phyloP scores from a whole-genome alignment of 2,329 filamentous ascomycete species.

The Colletotrichum acutatum region DNA sequence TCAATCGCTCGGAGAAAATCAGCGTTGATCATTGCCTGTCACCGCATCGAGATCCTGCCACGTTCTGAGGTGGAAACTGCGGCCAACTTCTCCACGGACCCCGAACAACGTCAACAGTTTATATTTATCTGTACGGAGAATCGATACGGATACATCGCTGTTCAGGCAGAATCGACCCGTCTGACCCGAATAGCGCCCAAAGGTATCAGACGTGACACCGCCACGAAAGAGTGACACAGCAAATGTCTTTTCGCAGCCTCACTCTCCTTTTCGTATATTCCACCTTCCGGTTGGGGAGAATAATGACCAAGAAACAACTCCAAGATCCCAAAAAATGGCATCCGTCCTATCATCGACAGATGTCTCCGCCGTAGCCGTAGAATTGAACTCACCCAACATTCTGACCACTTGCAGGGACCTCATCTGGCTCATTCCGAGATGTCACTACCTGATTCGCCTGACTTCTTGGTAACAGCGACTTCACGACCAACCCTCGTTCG shows the following conservation, averaged over 20 bases:
- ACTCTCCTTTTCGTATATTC: background rate
- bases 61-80: slow-evolving; percentile 4
- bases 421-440: background rate
- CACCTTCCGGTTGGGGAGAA: background rate
- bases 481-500: background rate
- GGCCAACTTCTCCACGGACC: slow-evolving; percentile 2
- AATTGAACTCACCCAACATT: background rate
- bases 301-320: background rate
- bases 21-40: slow-evolving; percentile 8
- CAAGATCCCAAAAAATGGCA: background rate
- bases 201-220: too few relatives aligned
- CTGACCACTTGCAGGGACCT: slow-evolving; percentile 15
- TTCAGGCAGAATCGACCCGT: background rate
- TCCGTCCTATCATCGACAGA: background rate
- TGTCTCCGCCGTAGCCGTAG: slow-evolving; percentile 1
- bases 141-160: background rate
- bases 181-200: background rate
- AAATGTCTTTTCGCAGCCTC: background rate
- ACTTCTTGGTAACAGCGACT: background rate
- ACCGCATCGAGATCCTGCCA: slow-evolving; percentile 27
- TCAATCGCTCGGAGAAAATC: slow-evolving; percentile 21
- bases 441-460: background rate
- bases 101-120: background rate
- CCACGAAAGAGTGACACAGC: background rate
- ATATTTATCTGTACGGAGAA: background rate